Base-by-base conservation (phyloP, 2,329 filamentous ascomycete species). In the Microcyclospora pomicola region DNA sequence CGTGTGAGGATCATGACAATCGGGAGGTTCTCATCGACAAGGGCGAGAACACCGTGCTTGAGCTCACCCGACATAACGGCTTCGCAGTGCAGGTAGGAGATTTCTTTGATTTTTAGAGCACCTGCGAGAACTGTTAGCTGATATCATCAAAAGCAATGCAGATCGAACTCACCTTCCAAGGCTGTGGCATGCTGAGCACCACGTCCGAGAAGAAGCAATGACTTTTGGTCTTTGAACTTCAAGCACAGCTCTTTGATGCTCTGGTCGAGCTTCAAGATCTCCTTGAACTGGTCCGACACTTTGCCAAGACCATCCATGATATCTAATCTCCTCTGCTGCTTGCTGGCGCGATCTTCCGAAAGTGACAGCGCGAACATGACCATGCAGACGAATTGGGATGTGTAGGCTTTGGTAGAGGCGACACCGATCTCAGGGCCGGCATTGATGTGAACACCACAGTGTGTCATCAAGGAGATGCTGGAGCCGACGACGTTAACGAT, bases 1-100 rank as follows among this genome's bases (percentile, higher is more conserved):
- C 91, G 82, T 38, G 91, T 98, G 44, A 98, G 73, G 58, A 98
- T 96, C 91, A 98, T 98, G 65, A 98, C 94, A 62, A 98, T 98
- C 45, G 91, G 91, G 29, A 98, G 77, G 66, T 94, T 88, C 74
- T 98, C 91, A 56, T 98, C 91, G 42, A 98, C 91, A 46, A 98
- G 74, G 37, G 91, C 91, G 59, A 98, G 71, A 37, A 98, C 91
- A 72, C 91, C 91, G 65, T 98, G 91, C 77, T 98, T 98, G 55
- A 98, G 75, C 69, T 98, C 91, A 65, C 91, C 91, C 48, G 91
- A 96, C 91, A 98, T 98, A 71, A 98, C 91, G 53, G 91, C 91
- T 69, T 98, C 91, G 65, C 91, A 98, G 67, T 98, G 91, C 42
- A 98, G 82, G 66, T 98, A 98, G 13, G 88, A 96, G 56, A 98